phyloP scores from a whole-genome alignment of 768 basidiomycete genomes.

The Peribolospora kevripleyi region DNA sequence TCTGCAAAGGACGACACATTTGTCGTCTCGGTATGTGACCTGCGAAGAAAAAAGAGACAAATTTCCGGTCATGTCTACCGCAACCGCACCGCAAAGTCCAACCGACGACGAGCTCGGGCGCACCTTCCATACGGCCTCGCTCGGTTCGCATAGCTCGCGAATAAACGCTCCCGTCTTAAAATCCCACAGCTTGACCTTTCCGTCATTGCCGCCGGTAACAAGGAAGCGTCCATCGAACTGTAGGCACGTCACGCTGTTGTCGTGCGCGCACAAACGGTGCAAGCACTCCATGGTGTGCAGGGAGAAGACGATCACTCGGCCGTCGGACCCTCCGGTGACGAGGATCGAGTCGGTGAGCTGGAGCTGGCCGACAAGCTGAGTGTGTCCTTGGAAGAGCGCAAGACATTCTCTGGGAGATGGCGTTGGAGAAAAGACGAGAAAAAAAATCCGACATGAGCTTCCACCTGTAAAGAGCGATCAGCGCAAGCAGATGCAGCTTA shows the following conservation, averaged over 20 bases:
- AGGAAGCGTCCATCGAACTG: conserved; percentile 50
- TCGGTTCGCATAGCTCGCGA: conserved; percentile 48
- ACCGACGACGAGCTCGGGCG: neutral
- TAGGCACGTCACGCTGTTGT: conserved; percentile 57
- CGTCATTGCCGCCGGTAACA: conserved; percentile 31
- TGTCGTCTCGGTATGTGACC: conserved; percentile 45
- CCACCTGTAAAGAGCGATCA: neutral
- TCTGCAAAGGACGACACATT: conserved; percentile 58
- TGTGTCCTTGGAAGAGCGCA: conserved; percentile 72
- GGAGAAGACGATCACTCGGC: conserved; percentile 51
- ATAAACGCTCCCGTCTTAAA: conserved; percentile 37
- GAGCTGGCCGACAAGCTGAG: conserved; percentile 72
- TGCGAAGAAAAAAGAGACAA: conserved; percentile 35
- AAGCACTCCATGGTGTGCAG: conserved; percentile 22
- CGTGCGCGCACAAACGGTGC: conserved; percentile 59
- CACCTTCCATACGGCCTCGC: conserved; percentile 30
- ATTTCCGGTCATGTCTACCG: no score
- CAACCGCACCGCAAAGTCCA: conserved; percentile 7
- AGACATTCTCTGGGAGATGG: conserved; percentile 35
- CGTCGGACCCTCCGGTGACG: conserved; percentile 69
- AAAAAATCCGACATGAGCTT: neutral
- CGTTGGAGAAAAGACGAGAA: neutral
- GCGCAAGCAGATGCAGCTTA: conserved; percentile 20
- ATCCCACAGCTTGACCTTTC: conserved; percentile 22
- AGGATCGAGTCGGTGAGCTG: conserved; percentile 45